Percentiles rank a stretch among this genome's conserved stretches.
Evolutionary conservation across 192 early-diverging fungal species (phyloP).

Genomic region (Umbelopsis isabellina): DNA sequence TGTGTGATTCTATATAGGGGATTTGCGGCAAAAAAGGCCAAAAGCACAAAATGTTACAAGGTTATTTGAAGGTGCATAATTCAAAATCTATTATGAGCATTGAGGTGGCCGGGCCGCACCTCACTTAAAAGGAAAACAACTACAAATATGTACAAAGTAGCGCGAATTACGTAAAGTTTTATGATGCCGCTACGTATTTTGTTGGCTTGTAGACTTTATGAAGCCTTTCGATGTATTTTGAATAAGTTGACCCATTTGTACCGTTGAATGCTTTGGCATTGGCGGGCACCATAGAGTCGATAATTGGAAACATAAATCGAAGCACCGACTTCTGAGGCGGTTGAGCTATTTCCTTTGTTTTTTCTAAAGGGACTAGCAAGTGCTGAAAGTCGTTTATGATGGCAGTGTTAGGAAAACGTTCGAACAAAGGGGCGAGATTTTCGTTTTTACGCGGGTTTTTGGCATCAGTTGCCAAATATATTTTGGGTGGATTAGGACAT

Average conservation of each 20-base stretch:
- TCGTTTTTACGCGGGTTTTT: constrained; percentile 43
- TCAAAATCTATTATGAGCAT: not conserved
- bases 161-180: not conserved
- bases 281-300: constrained; percentile 40
- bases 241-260: constrained; percentile 39
- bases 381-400: constrained; percentile 44
- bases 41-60: not conserved
- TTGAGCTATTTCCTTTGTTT: constrained; percentile 20
- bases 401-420: constrained; percentile 46
- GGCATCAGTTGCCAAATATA: constrained; percentile 58
- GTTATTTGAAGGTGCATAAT: not conserved
- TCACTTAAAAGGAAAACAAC: not conserved
- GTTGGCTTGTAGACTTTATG: constrained; percentile 26
- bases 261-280: constrained; percentile 30
- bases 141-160: not conserved
- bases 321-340: constrained; percentile 28
- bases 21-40: too few relatives aligned
- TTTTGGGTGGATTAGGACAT: not conserved
- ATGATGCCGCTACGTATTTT: not conserved
- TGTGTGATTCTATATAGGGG: too few relatives aligned
- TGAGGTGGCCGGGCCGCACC: too few relatives aligned
- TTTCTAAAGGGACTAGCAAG: constrained; percentile 35
- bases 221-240: constrained; percentile 36
- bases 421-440: constrained; percentile 35
- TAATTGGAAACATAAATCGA: constrained; percentile 32